These are phyloP conservation scores for Graphilbum ipis-grandicollis DNA, from an alignment of 2,329 filamentous ascomycete genomes.

Conservation along the genomic window DNA sequence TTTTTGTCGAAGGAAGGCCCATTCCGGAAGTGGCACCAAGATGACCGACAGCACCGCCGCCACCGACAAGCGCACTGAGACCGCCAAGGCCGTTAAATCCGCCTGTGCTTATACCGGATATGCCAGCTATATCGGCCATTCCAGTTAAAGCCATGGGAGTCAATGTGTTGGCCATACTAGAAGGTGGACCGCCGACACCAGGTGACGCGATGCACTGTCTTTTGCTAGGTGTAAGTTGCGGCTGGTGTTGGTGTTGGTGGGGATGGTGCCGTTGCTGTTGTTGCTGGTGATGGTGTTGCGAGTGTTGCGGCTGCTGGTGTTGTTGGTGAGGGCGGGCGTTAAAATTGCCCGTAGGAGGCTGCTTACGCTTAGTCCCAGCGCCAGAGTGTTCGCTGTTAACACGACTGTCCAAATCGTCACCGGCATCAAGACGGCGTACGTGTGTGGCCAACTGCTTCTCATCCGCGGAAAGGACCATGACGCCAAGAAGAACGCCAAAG, in stretches of 20 bases:
- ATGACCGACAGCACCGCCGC: constrained; percentile 1
- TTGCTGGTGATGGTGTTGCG: not conserved
- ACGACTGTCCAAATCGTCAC: constrained; percentile 8
- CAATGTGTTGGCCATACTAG: not conserved
- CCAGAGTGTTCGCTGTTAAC: not conserved
- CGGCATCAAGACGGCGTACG: constrained; percentile 10
- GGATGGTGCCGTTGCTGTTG: not conserved
- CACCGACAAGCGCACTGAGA: constrained; percentile 5
- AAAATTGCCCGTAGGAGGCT: constrained; percentile 1
- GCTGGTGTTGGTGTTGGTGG: constrained; percentile 1
- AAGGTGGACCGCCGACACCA: not conserved
- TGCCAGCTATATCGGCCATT: constrained; percentile 5
- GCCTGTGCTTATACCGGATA: constrained; percentile 4
- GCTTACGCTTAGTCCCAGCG: constrained; percentile 3
- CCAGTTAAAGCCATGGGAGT: not conserved
- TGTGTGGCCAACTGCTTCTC: constrained; percentile 11
- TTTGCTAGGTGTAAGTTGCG: not conserved
- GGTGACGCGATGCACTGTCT: constrained; percentile 1
- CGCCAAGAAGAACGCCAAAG: constrained; percentile 14
- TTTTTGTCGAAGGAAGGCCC: too few species aligned
- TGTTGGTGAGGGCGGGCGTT: too few species aligned
- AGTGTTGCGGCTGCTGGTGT: constrained; percentile 2
- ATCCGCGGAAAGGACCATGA: constrained; percentile 13
- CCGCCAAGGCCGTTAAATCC: constrained; percentile 5
- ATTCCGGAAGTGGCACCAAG: too few species aligned